phyloP scores from a whole-genome alignment of 2,329 filamentous ascomycete genomes.

The Ophiostoma triangulosporum region DNA sequence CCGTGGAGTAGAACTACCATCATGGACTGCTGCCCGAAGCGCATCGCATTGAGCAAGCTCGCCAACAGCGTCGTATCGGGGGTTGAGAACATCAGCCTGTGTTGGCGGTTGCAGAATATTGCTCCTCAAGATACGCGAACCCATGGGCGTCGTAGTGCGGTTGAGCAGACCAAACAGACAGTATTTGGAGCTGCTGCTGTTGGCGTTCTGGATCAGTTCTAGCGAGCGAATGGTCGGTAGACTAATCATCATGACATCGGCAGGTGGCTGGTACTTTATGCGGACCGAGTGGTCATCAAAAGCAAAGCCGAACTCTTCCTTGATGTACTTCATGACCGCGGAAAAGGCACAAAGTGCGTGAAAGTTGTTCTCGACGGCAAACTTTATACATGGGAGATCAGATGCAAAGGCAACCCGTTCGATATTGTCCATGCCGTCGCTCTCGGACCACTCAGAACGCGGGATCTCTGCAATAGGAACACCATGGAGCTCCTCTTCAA shows the following conservation, averaged over 20 bases:
- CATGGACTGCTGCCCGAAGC: slow-evolving; percentile 64
- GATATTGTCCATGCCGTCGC: slow-evolving; percentile 62
- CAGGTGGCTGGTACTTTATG: slow-evolving; percentile 74
- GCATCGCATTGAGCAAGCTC: slow-evolving; percentile 73
- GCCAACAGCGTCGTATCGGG: slow-evolving; percentile 68
- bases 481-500: slow-evolving; percentile 9
- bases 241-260: slow-evolving; percentile 94
- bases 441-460: slow-evolving; percentile 66
- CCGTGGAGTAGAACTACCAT: slow-evolving; percentile 40
- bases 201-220: slow-evolving; percentile 80
- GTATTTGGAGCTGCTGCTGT: slow-evolving; percentile 62
- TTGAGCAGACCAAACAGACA: slow-evolving; percentile 79
- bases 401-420: slow-evolving; percentile 65
- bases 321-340: slow-evolving; percentile 69
- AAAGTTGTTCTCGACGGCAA: slow-evolving; percentile 69
- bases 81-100: slow-evolving; percentile 47
- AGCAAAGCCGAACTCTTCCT: slow-evolving; percentile 50
- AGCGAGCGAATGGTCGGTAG: slow-evolving; percentile 74
- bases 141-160: slow-evolving; percentile 78
- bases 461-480: slow-evolving; percentile 47
- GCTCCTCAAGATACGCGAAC: slow-evolving; percentile 64
- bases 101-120: slow-evolving; percentile 86
- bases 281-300: slow-evolving; percentile 72
- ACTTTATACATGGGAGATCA: slow-evolving; percentile 68
- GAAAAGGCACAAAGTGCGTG: slow-evolving; percentile 76